A percentile compares a stretch with the other conserved stretches of the same genome.
Conservation (phyloP, 2,329 filamentous ascomycete genomes). For the Colletotrichum spaethianum region DNA sequence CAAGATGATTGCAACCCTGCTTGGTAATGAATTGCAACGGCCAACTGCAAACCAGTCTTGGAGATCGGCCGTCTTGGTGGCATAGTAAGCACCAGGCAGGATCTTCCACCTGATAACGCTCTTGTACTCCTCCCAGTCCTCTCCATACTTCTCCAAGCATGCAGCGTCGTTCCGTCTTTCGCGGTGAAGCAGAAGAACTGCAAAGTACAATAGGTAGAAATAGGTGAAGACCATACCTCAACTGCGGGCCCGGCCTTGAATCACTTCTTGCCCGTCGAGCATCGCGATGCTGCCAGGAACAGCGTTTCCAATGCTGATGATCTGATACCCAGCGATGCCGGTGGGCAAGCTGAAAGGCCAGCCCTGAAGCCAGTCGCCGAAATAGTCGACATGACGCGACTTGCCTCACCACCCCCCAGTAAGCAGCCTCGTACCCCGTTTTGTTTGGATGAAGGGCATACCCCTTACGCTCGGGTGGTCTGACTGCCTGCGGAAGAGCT, state of each 20-base stretch:
- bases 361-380: constrained; percentile 82
- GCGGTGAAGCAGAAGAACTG: neutral
- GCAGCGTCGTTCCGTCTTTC: neutral
- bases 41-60: too few species aligned
- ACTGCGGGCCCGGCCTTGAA: constrained; percentile 70
- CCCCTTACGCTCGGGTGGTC: constrained; percentile 75
- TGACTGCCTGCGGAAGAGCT: constrained; percentile 79
- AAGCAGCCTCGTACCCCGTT: constrained; percentile 74
- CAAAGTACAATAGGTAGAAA: neutral
- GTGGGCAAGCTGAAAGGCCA: constrained; percentile 81
- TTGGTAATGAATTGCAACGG: too few species aligned
- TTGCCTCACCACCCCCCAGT: constrained; percentile 81
- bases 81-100: neutral
- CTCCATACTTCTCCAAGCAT: neutral
- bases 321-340: constrained; percentile 75
- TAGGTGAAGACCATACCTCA: constrained; percentile 77
- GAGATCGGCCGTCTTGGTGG: neutral
- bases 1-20: too few species aligned
- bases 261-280: constrained; percentile 67
- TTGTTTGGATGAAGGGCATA: constrained; percentile 78
- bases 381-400: constrained; percentile 81
- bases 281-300: constrained; percentile 59
- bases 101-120: neutral
- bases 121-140: neutral
- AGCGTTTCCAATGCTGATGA: constrained; percentile 56